Base-by-base conservation (phyloP, 1,284 basidiomycete species). In the Cutaneotrichosporon mucoides region DNA sequence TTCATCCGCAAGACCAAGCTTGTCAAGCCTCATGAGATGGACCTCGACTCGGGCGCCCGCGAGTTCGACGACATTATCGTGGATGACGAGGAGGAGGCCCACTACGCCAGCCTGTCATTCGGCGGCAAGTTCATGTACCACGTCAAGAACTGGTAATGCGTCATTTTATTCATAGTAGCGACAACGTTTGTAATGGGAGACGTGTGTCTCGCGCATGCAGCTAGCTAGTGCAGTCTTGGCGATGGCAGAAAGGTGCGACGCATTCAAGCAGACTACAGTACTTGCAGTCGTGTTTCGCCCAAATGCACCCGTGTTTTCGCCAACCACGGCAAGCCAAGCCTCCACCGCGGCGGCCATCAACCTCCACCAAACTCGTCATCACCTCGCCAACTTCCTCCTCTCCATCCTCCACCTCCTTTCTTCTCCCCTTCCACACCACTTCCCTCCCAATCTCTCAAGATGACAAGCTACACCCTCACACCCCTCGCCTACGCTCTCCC, bases 1-100 rank as follows among this genome's bases (percentile, higher is more conserved):
- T 24, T 86, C 11, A 65, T 78, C 49, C 83, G 81, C 70, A 80
- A 79, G 64, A 86, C 85, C 1, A 79, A 71, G 55, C 69, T 81
- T 16, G 84, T 88, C 66, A 79, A 80, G 1, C 68, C 80, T 4
- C 72, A 79, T 33, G 80, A 85, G 60, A 84, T 89, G 60, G 88
- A 89, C 68, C 80, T 89, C 38, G 71, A 84, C 42, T 83, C 84
- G 12, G 88, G 86, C 35, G 80, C 84, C 43, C 79, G 82, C 49
- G 83, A 84, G 68, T 87, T 88, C 61, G 82, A 86, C 64, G 86
- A 87, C 60, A 84, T 86, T 64, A 85, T 88, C 66, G 44, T 55
- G 16, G 70, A 70, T 36, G 69, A 68, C 40, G 68, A 69, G 33
- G 68, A 65, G 43, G 71, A 71, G 42, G 57, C 51, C 13, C 54